These are phyloP conservation scores for Alternaria atra DNA, from an alignment of 2,329 filamentous ascomycete species.

Conservation along the genomic window DNA sequence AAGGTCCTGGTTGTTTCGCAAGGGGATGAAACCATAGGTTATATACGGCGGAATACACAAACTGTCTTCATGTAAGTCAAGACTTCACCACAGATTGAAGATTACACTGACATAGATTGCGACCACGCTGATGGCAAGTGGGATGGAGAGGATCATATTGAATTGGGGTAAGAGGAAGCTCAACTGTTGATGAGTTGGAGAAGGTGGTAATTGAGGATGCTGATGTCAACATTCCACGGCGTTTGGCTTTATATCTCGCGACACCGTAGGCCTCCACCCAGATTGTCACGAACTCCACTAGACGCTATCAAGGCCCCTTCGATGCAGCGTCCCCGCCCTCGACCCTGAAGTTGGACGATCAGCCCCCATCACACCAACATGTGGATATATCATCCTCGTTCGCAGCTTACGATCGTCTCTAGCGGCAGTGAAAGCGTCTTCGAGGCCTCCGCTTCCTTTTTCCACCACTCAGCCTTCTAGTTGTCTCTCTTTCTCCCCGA, in stretches of 20 bases:
- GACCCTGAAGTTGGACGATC: too few relatives aligned
- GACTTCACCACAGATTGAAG: too few relatives aligned
- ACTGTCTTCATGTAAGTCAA: background rate
- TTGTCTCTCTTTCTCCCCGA: background rate
- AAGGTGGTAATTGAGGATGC: background rate
- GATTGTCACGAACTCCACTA: background rate
- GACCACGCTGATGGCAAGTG: background rate
- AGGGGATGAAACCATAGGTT: conserved; percentile 20
- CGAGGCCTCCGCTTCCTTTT: background rate
- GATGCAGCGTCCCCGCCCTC: background rate
- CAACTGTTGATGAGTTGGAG: background rate
- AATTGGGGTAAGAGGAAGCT: background rate
- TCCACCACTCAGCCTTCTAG: background rate
- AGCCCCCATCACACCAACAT: background rate
- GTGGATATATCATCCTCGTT: background rate
- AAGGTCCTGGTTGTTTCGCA: conserved; percentile 14
- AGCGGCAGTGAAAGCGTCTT: background rate
- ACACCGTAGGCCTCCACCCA: background rate
- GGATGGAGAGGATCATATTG: background rate
- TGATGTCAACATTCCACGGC: background rate
- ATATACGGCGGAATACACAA: conserved; percentile 12
- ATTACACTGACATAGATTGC: background rate
- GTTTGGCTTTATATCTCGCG: background rate
- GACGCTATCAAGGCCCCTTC: background rate
- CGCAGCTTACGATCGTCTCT: background rate